Conservation (phyloP, 108 stramenopile species). For the Pseudonitzschia delicatissima region DNA sequence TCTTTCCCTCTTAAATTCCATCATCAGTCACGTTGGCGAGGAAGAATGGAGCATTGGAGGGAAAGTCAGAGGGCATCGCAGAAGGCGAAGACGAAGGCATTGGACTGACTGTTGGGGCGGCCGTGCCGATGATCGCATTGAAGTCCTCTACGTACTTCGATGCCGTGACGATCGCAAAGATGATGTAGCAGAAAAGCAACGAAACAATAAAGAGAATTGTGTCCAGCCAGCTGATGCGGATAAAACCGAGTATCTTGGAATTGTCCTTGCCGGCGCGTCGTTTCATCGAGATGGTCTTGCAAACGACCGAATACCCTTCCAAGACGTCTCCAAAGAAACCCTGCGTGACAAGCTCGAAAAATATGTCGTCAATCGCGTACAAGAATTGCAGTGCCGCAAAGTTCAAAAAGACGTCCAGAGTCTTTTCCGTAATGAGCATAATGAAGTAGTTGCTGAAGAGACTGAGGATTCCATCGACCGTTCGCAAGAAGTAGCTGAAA, state of each 20-base stretch:
- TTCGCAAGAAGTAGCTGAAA: neutral
- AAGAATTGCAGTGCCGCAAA: constrained; percentile 69
- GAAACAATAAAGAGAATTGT: constrained; percentile 2
- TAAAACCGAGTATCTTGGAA: neutral
- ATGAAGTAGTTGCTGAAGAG: constrained; percentile 41
- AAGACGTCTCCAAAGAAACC: constrained; percentile 26
- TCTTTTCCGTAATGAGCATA: constrained; percentile 40
- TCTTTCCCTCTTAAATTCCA: too few relatives aligned
- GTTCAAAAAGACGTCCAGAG: constrained; percentile 53
- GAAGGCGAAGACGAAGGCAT: too few relatives aligned
- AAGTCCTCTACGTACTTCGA: too few relatives aligned
- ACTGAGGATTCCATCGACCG: constrained; percentile 10
- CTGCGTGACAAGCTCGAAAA: constrained; percentile 39
- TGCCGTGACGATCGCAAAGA: too few relatives aligned
- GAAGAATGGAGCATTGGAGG: too few relatives aligned
- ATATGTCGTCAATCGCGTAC: constrained; percentile 54
- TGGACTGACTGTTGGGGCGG: too few relatives aligned
- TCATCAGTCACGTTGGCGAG: too few relatives aligned
- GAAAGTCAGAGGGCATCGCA: too few relatives aligned
- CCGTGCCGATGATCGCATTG: too few relatives aligned
- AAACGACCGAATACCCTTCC: neutral
- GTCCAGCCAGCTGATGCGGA: constrained; percentile 1
- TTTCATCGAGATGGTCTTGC: neutral
- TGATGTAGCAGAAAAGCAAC: neutral
- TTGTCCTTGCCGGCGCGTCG: neutral